Evolutionary conservation across 1,284 basidiomycete genomes (phyloP).

Genomic region (Leccinum fuscescens): DNA sequence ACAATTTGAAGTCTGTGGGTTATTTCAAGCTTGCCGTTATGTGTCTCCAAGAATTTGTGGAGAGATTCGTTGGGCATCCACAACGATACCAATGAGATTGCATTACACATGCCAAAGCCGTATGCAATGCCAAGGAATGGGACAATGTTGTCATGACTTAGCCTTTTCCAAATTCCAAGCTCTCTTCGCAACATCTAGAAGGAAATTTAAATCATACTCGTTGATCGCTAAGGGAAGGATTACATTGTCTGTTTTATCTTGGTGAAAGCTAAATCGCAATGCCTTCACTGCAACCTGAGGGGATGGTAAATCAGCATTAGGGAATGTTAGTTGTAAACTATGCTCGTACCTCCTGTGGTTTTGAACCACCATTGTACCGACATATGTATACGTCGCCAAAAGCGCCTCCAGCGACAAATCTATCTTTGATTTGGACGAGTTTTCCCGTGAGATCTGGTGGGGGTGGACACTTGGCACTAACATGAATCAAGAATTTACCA

Average conservation of each 20-base stretch:
- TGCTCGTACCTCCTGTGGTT: neutral
- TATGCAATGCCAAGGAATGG: slow-evolving; percentile 5
- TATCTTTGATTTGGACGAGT: neutral
- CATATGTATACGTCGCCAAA: slow-evolving; percentile 11
- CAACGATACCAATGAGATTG: slow-evolving; percentile 12
- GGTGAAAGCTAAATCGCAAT: neutral
- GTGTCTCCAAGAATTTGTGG: neutral
- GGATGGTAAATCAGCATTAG: neutral
- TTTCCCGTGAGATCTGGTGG: neutral
- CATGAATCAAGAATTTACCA: neutral
- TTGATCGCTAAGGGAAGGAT: neutral
- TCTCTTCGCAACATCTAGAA: slow-evolving; percentile 8
- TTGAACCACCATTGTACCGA: neutral
- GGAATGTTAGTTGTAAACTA: too few relatives aligned
- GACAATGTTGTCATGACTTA: slow-evolving; percentile 6
- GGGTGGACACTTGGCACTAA: neutral
- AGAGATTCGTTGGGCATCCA: slow-evolving; percentile 9
- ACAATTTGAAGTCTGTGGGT: slow-evolving; percentile 11
- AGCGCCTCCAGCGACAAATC: neutral
- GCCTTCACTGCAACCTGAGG: slow-evolving; percentile 20
- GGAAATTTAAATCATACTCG: neutral
- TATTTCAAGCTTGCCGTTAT: neutral
- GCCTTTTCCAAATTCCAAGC: slow-evolving; percentile 11
- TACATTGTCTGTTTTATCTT: neutral
- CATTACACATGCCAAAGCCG: slow-evolving; percentile 8